These are phyloP conservation scores for Blastomyces emzantsi DNA, from an alignment of 2,329 filamentous ascomycete species.

Conservation along the genomic window DNA sequence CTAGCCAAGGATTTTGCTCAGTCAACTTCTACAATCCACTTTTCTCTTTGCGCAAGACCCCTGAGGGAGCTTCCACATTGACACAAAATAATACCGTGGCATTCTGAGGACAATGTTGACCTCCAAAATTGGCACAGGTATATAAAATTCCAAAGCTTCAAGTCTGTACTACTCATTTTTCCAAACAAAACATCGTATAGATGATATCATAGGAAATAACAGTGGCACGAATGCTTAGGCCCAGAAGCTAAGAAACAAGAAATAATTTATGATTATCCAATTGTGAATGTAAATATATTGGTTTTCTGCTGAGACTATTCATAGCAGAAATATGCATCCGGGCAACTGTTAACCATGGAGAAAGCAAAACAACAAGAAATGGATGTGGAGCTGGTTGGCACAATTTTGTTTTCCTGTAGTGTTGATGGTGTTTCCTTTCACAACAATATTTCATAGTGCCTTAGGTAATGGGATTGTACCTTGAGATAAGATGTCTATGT, in stretches of 20 bases:
- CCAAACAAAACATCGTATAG: background rate
- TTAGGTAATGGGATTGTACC: background rate
- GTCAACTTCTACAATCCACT: background rate
- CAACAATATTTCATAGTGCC: background rate
- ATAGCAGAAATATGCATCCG: background rate
- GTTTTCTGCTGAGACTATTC: background rate
- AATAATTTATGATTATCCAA: background rate
- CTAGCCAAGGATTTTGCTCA: background rate
- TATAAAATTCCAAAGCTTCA: background rate
- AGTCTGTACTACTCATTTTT: background rate
- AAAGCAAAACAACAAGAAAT: background rate
- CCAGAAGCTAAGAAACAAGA: background rate
- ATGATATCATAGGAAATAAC: background rate
- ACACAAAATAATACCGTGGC: background rate
- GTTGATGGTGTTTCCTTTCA: background rate
- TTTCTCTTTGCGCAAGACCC: background rate
- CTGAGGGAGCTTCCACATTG: background rate
- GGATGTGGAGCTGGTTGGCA: background rate
- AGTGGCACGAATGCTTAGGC: background rate
- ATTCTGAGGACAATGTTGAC: background rate
- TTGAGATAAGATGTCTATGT: background rate
- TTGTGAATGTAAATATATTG: background rate
- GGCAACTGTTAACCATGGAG: background rate
- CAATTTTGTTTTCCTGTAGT: background rate
- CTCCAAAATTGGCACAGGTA: background rate